Base-by-base conservation (phyloP, 306 rosid genomes). In the Mimosa bimucronata region DNA sequence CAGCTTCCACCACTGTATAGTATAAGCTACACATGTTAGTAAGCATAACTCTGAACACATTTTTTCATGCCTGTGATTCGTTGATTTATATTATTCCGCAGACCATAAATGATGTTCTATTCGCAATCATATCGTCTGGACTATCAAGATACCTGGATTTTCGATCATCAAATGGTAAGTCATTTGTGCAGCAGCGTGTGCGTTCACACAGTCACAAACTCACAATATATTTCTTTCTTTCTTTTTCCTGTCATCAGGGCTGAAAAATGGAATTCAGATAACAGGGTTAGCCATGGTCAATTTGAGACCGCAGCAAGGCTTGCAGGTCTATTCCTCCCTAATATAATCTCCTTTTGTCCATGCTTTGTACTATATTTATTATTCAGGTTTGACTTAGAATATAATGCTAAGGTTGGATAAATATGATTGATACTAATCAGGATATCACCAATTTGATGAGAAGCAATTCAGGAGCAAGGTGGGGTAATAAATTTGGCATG, bases 201-300 rank as follows among this genome's bases (percentile, higher is more conserved):
- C 23, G 28, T 9, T 0, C 61, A 64, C 48, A 52, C 52, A 1
- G 23, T 23, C 25, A 18, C 40, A 19, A 16, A 29, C n/a, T 57
- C 30, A 42, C 42, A n/a, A 18, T 38, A 53, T 46, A 21, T 31
- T 14, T 3, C 38, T 34, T 34, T 34, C 38, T 48, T 48, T 44
- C 74, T 60, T n/a, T 38, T 38, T 50, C 65, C 66, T 75, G 3
- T 41, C 78, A 10, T 55, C 81, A 94, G 98, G 81, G 73, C 74
- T 90, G 83, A 87, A 78, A 74, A 88, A 94, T 13, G 97, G 97
- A n/a, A 76, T 84, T 62, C 97, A 46, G 61, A 77, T 94, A 40
- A 94, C 98, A 2, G 98, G 98, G n/a, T 29, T 92, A 67, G 90
- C 98, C 40, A 88, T 92, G 97, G 92, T 85, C 53, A 90, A 92